Conservation (phyloP, 768 basidiomycete genomes). For the Boletus edulis region DNA sequence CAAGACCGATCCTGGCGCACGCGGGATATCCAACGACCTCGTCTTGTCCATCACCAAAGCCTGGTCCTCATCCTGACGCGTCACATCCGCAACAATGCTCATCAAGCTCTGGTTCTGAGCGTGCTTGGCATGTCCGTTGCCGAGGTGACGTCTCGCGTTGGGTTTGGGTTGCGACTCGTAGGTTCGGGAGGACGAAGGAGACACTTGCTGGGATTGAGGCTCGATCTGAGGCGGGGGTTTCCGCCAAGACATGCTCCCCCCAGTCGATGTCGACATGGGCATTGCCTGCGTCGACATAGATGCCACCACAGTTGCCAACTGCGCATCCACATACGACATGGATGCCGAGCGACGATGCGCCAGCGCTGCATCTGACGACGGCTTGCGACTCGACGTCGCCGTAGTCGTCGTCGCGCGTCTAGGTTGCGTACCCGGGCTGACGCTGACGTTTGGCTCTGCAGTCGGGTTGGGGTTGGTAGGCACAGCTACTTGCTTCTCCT, state of each 20-base stretch:
- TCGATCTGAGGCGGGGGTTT: conserved; percentile 5
- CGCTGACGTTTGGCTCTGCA: neutral
- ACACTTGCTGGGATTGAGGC: neutral
- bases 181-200: neutral
- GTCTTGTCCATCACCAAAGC: neutral
- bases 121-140: conserved; percentile 17
- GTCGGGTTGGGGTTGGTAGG: neutral
- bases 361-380: neutral
- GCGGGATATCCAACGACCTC: conserved; percentile 25
- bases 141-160: neutral
- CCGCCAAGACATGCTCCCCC: conserved; percentile 6
- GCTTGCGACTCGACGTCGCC: neutral
- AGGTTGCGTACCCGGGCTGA: neutral
- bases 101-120: conserved; percentile 44
- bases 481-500: neutral
- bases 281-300: neutral
- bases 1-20: conserved; percentile 16
- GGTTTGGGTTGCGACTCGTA: conserved; percentile 8
- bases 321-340: conserved; percentile 3
- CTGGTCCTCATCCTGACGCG: conserved; percentile 31
- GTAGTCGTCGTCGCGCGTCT: conserved; percentile 4
- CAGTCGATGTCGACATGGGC: too few species aligned
- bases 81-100: conserved; percentile 66
- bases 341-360: conserved; percentile 18
- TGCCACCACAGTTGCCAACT: neutral